Percentiles rank a stretch among this genome's conserved stretches.
These are phyloP conservation scores for Jamesozyma rosinii DNA, from an alignment of 805 yeast genomes.

Conservation along the genomic window DNA sequence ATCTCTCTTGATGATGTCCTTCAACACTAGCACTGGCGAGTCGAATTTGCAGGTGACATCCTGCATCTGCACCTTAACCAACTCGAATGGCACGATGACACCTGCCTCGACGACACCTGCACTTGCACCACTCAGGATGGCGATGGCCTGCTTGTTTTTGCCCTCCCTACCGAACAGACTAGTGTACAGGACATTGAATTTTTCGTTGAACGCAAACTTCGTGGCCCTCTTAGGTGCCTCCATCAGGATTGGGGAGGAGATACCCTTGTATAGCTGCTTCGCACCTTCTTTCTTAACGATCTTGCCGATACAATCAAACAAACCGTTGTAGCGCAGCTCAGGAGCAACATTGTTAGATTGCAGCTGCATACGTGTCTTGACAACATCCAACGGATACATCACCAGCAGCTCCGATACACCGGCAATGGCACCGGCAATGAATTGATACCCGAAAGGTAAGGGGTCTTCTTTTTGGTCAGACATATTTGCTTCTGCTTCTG, in stretches of 20 bases:
- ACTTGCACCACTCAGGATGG: constrained; percentile 90
- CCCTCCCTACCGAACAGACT: constrained; percentile 52
- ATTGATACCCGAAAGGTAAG: constrained; percentile 89
- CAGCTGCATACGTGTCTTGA: constrained; percentile 51
- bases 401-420: constrained; percentile 93
- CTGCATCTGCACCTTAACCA: constrained; percentile 89
- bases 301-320: constrained; percentile 73
- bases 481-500: background rate
- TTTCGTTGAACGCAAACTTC: constrained; percentile 96
- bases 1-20: constrained; percentile 58
- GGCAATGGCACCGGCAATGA: constrained; percentile 86
- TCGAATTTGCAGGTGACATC: constrained; percentile 75
- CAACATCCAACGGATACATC: constrained; percentile 95
- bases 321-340: constrained; percentile 50
- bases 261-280: constrained; percentile 80
- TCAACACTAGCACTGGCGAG: constrained; percentile 65
- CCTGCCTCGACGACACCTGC: constrained; percentile 97
- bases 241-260: constrained; percentile 93
- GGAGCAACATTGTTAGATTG: constrained; percentile 16
- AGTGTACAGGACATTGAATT: constrained; percentile 82
- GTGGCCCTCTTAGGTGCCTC: constrained; percentile 99
- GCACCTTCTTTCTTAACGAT: constrained; percentile 82
- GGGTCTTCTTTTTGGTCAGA: constrained; percentile 29
- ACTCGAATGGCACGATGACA: constrained; percentile 95
- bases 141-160: constrained; percentile 68